These are phyloP conservation scores for Yamadazyma triangularis DNA, from an alignment of 1,139 yeast genomes.

Conservation along the genomic window DNA sequence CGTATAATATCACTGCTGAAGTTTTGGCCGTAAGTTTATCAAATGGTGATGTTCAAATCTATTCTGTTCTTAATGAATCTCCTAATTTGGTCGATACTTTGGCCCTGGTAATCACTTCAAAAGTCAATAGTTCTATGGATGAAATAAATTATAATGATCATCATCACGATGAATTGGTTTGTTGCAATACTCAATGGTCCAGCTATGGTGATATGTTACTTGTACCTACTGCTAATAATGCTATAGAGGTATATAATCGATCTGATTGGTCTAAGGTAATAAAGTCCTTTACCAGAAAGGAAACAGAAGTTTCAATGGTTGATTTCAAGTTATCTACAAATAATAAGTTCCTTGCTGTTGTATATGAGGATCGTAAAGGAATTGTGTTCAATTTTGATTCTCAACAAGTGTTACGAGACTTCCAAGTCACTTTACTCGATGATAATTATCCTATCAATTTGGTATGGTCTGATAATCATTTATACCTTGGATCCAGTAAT, in stretches of 20 bases:
- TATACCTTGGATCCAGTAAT: constrained; percentile 49
- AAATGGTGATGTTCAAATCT: constrained; percentile 65
- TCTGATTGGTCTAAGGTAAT: constrained; percentile 16
- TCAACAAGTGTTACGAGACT: constrained; percentile 6
- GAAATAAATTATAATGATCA: constrained; percentile 32
- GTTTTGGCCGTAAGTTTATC: constrained; percentile 52
- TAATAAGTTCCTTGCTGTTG: constrained; percentile 10
- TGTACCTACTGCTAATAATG: constrained; percentile 18
- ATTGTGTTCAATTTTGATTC: constrained; percentile 8
- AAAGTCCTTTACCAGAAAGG: constrained; percentile 5
- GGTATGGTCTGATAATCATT: constrained; percentile 17
- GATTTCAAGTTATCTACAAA: neutral
- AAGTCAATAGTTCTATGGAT: constrained; percentile 33
- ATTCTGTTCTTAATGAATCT: constrained; percentile 48
- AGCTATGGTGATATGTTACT: constrained; percentile 58
- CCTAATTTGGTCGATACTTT: constrained; percentile 39
- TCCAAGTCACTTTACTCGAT: constrained; percentile 4
- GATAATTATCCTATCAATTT: constrained; percentile 14
- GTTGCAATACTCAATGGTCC: constrained; percentile 34
- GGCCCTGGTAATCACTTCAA: constrained; percentile 31
- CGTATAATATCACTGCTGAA: constrained; percentile 61
- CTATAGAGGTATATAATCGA: constrained; percentile 34
- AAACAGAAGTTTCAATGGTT: constrained; percentile 5
- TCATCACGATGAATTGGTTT: constrained; percentile 34
- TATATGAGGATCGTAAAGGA: constrained; percentile 8